Conservation (phyloP, 257 asterid genomes). For the Solanum tacnaense region DNA sequence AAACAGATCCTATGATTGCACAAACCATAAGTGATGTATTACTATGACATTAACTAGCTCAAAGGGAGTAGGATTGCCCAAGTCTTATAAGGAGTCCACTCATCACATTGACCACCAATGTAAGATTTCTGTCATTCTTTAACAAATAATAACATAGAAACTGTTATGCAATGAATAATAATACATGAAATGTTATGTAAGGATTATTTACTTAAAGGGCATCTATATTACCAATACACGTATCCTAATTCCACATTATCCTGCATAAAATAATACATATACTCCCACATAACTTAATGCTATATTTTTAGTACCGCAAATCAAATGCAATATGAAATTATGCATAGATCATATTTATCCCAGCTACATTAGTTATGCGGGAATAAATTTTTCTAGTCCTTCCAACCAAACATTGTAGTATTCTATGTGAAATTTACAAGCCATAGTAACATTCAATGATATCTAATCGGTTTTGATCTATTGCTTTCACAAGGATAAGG, state of each 20-base stretch:
- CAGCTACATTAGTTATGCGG: not conserved
- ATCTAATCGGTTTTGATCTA: not conserved
- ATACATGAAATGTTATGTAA: not conserved
- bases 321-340: not conserved
- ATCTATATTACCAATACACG: not conserved
- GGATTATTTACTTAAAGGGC: not conserved
- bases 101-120: not conserved
- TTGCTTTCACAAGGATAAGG: not conserved
- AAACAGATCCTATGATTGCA: not conserved
- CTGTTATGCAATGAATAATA: not conserved
- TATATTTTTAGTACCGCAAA: not conserved
- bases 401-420: not conserved
- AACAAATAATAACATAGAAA: not conserved
- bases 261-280: not conserved
- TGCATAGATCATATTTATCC: not conserved
- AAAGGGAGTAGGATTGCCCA: not conserved
- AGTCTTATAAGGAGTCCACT: not conserved
- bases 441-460: not conserved
- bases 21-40: not conserved
- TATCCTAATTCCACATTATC: not conserved
- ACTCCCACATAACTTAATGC: not conserved
- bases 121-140: not conserved
- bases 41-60: not conserved
- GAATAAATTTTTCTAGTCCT: not conserved
- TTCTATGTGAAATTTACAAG: not conserved